These are phyloP conservation scores for Lenzites betulinus DNA, from an alignment of 768 basidiomycete genomes.

Conservation along the genomic window DNA sequence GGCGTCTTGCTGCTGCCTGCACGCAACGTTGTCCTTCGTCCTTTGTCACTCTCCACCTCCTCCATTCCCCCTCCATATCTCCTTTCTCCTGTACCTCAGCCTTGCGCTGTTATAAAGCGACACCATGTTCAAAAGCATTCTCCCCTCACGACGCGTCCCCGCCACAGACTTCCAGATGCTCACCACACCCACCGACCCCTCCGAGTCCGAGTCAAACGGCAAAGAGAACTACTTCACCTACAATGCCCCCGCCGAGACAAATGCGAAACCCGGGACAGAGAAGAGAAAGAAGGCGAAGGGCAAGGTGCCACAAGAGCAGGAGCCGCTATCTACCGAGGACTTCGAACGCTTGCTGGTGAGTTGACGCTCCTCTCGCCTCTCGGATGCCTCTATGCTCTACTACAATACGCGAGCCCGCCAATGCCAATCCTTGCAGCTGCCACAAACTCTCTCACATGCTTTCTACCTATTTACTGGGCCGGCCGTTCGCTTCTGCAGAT, in stretches of 20 bases:
- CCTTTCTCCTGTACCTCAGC: neutral
- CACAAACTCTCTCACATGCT: neutral
- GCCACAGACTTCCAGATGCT: slow-evolving; percentile 74
- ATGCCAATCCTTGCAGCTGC: slow-evolving; percentile 15
- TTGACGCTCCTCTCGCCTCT: slow-evolving; percentile 9
- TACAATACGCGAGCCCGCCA: neutral
- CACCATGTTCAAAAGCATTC: slow-evolving; percentile 79
- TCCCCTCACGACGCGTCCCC: slow-evolving; percentile 66
- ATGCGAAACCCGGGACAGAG: slow-evolving; percentile 42
- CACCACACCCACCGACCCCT: slow-evolving; percentile 47
- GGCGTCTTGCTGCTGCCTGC: slow-evolving; percentile 6
- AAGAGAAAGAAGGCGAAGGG: slow-evolving; percentile 45
- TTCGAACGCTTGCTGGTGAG: slow-evolving; percentile 84
- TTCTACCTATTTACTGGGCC: neutral
- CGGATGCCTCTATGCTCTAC: neutral
- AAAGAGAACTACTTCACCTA: slow-evolving; percentile 70
- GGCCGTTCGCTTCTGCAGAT: neutral
- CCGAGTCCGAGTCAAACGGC: slow-evolving; percentile 40
- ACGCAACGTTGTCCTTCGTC: neutral
- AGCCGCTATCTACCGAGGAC: slow-evolving; percentile 58
- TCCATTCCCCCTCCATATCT: neutral
- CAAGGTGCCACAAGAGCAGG: slow-evolving; percentile 39
- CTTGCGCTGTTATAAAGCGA: neutral
- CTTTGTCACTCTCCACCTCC: slow-evolving; percentile 3
- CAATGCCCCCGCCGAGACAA: slow-evolving; percentile 28